A percentile compares a stretch with the other conserved stretches of the same genome.
Conservation (phyloP, 2,329 filamentous ascomycete species). For the Chrysosporium keratinophilum region DNA sequence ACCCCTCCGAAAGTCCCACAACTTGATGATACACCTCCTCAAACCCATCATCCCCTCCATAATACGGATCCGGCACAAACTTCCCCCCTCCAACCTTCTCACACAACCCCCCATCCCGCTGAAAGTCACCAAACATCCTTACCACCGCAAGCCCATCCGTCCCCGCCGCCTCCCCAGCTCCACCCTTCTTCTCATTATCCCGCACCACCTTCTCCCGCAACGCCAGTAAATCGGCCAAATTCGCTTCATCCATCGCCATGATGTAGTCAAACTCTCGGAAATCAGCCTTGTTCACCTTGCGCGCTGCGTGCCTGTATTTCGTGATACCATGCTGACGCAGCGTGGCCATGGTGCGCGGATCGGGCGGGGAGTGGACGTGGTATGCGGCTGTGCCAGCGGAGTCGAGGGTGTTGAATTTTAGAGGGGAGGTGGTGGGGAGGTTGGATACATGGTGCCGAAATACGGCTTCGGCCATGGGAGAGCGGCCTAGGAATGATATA, state of each 20-base stretch:
- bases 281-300: slow-evolving; percentile 61
- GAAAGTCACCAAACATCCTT: slow-evolving; percentile 78
- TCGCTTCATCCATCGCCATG: slow-evolving; percentile 84
- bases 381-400: slow-evolving; percentile 87
- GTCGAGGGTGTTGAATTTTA: slow-evolving; percentile 57
- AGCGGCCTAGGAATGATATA: slow-evolving; percentile 43
- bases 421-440: slow-evolving; percentile 46
- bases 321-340: slow-evolving; percentile 63
- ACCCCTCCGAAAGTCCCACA: slow-evolving; percentile 62
- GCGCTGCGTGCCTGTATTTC: slow-evolving; percentile 65
- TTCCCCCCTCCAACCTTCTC: slow-evolving; percentile 44
- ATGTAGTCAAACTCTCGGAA: slow-evolving; percentile 85
- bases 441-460: slow-evolving; percentile 61
- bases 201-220: slow-evolving; percentile 44
- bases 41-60: slow-evolving; percentile 74
- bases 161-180: no score
- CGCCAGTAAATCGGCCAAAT: slow-evolving; percentile 59
- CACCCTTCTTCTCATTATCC: slow-evolving; percentile 37
- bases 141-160: slow-evolving; percentile 43
- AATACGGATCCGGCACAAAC: slow-evolving; percentile 81
- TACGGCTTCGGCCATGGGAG: slow-evolving; percentile 92
- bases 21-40: slow-evolving; percentile 79
- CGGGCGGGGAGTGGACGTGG: slow-evolving; percentile 65
- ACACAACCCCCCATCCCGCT: slow-evolving; percentile 41
- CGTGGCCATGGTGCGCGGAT: slow-evolving; percentile 73